Evolutionary conservation across 441 rosid genomes (phyloP).

Genomic region (Populus hybrid): DNA sequence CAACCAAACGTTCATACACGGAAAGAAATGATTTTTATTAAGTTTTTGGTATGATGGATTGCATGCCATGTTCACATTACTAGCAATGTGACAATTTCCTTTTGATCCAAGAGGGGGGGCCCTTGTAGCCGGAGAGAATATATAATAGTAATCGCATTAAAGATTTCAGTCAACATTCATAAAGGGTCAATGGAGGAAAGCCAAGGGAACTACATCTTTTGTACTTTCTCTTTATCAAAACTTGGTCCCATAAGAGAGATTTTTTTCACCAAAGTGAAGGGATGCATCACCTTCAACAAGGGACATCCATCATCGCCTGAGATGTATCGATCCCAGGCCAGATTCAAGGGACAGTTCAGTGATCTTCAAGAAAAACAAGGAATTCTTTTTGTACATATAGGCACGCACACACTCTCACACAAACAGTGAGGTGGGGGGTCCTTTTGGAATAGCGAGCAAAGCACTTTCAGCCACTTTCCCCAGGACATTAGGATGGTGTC

Average conservation of each 20-base stretch:
- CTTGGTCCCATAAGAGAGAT: not conserved
- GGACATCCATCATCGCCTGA: not conserved
- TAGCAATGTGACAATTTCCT: not conserved
- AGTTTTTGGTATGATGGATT: not conserved
- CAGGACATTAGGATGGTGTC: not conserved
- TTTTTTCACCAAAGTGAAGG: not conserved
- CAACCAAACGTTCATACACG: conserved; percentile 2
- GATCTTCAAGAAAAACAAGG: not conserved
- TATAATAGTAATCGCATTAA: not conserved
- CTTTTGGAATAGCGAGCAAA: not conserved
- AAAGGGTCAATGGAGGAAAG: conserved; percentile 12
- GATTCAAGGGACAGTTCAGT: not conserved
- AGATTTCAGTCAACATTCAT: conserved; percentile 1
- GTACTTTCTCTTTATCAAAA: conserved; percentile 21
- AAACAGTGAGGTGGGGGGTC: too few species aligned
- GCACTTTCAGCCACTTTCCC: not conserved
- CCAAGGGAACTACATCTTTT: conserved; percentile 17
- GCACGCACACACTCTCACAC: not conserved
- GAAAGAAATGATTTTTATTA: conserved; percentile 2
- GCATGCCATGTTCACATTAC: not conserved
- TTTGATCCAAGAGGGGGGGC: not conserved
- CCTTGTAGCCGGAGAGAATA: not conserved
- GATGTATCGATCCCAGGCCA: not conserved
- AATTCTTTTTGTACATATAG: not conserved
- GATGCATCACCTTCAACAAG: not conserved